Base-by-base conservation (phyloP, 2,329 filamentous ascomycete species). In the Didymellaceae sp. region DNA sequence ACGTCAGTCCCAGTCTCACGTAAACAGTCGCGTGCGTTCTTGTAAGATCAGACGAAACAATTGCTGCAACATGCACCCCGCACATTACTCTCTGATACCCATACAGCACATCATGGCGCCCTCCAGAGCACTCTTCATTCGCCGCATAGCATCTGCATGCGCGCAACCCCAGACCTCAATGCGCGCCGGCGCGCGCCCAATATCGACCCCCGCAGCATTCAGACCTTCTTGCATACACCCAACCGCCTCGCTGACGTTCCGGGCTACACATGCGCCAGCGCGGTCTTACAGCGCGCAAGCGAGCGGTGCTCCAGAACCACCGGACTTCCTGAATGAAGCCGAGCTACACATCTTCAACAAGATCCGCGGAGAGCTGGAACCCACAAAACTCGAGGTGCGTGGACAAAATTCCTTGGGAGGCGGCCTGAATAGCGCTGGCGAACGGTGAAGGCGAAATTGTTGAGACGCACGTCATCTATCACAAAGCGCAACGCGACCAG, bases 311-410 rank as follows among this genome's bases (percentile, higher is more conserved):
- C 34, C 60, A 25, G 65, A 77, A 59, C 66, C 78, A 17, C 78
- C 78, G 21, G 76, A 79, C 53, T 77, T 78, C 62, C 72, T 80
- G 14, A 72, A 74, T 38, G 75, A 77, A 47, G 67, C 65, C 49
- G 78, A 81, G 58, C 67, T 75, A 44, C 70, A 75, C 55, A 68
- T 81, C 30, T 81, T 80, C 68, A 70, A 77, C 37, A 76, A 77
- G 52, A 67, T 80, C 16, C 75, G 72, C 58, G 62, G 67, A 14
- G 70, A 69, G 25, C 52, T 81, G 33, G 59, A 72, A 5, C 78
- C 78, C 16, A 70, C 67, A 11, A 75, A 73, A 54, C 70, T 81
- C 25, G 75, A 79, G 73, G 78, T 78, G 73, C 40, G 72, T 52
- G 25, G 14, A 38, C 39, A 31, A 28, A 2, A 11, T 37, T 24